Evolutionary conservation across 768 basidiomycete species (phyloP).

Genomic region (Rickenella mellea): DNA sequence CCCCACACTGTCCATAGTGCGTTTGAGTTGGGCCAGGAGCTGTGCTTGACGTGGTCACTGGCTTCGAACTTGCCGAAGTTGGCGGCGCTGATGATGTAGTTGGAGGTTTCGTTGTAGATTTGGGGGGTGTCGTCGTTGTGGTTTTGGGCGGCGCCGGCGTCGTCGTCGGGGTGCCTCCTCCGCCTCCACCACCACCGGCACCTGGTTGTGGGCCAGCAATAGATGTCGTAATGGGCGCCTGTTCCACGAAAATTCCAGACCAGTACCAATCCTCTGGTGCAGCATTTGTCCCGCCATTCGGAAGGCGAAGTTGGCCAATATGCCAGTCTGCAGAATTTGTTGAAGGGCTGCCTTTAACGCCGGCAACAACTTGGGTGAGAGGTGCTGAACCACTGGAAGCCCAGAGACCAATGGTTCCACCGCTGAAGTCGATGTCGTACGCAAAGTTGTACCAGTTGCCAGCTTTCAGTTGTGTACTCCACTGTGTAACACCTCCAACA

Average conservation of each 20-base stretch:
- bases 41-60: background rate
- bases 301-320: slow-evolving; percentile 16
- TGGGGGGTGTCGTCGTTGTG: background rate
- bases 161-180: background rate
- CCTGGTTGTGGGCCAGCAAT: slow-evolving; percentile 8
- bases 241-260: slow-evolving; percentile 17
- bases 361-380: slow-evolving; percentile 10
- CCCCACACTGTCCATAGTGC: slow-evolving; percentile 11
- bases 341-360: slow-evolving; percentile 8
- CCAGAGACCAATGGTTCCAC: slow-evolving; percentile 13
- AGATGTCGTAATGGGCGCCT: slow-evolving; percentile 10
- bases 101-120: background rate
- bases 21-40: slow-evolving; percentile 5
- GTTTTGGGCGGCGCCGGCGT: background rate
- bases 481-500: slow-evolving; percentile 9
- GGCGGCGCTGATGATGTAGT: slow-evolving; percentile 1
- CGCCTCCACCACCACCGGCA: background rate
- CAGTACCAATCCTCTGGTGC: slow-evolving; percentile 16
- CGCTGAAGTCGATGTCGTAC: slow-evolving; percentile 16
- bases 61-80: background rate
- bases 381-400: slow-evolving; percentile 12
- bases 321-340: slow-evolving; percentile 10
- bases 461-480: slow-evolving; percentile 9
- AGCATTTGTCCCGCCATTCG: slow-evolving; percentile 8
- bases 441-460: slow-evolving; percentile 18